phyloP scores from a whole-genome alignment of 2,329 filamentous ascomycete genomes.

The Trichoderma oligosporum region DNA sequence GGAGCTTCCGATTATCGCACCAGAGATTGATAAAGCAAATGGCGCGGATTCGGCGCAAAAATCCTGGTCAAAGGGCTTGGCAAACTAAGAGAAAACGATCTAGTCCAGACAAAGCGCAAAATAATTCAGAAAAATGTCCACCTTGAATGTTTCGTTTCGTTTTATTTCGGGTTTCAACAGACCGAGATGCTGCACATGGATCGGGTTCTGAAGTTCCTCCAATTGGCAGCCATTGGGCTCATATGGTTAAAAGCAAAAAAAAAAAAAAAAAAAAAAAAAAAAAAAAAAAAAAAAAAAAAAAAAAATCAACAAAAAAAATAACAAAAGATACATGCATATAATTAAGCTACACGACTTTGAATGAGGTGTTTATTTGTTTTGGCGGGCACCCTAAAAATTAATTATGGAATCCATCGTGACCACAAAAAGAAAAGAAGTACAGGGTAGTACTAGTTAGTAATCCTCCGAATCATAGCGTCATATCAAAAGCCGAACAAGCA shows the following conservation, averaged over 20 bases:
- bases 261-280: neutral
- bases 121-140: neutral
- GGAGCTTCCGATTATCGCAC: conserved; percentile 14
- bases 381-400: neutral
- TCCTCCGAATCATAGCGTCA: no score
- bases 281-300: neutral
- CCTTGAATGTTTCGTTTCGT: neutral
- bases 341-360: conserved; percentile 1
- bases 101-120: neutral
- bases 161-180: neutral
- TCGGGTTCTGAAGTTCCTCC: conserved; percentile 15
- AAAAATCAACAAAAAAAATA: no score
- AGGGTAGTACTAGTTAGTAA: no score
- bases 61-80: no score
- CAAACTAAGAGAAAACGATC: neutral
- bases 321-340: neutral
- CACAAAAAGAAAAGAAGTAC: neutral
- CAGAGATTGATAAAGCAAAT: conserved; percentile 13
- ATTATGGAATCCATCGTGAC: neutral
- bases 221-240: neutral
- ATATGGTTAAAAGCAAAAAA: neutral
- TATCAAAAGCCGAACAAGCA: neutral
- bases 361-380: conserved; percentile 5
- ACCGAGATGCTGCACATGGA: neutral
- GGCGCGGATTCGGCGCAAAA: neutral